Base-by-base conservation (phyloP, 331 rosid species). In the Telfairia occidentalis region DNA sequence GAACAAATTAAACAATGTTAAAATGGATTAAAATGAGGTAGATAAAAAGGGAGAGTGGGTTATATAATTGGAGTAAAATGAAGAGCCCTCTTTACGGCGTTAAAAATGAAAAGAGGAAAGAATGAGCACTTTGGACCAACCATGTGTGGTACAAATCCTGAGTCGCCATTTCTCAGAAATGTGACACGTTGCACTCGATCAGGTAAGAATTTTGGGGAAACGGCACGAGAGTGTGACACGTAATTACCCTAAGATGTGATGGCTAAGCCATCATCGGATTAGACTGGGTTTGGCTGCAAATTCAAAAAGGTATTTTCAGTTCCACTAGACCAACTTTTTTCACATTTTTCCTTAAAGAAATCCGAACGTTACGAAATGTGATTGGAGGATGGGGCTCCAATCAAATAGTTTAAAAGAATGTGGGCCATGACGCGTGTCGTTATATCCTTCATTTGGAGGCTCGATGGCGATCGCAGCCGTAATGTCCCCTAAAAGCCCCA, bases 401-500 rank as follows among this genome's bases (percentile, higher is more conserved):
- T 13, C 0, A 13, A 42, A 38, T 23, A 30, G 26, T 6, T 0
- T 1, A 43, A 69, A 43, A 12, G 5, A 1, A 69, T 5, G 5
- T 38, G 53, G 53, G 7, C 38, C 55, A 1, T 9, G 3, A 26
- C 55, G 24, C 15, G 55, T 43, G 74, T 69, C 74, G 2, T 13
- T 3, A 13, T 26, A 11, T 43, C 73, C 55, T 26, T 69, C 57
- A 16, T 24, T 69, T 69, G 57, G 55, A 43, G 38, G 37, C 15
- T 38, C 57, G 9, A 8, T 9, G 48, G 45, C 3, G 16, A 63
- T n/a, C 1, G 29, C 71, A 16, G 69, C 69, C 69, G 69, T 60
- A 60, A 60, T 63, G 71, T 63, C 71, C 46, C 71, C 71, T n/a
- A 18, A 63, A 63, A 35, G 46, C 3, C 71, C 71, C 71, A 63